Base-by-base conservation (phyloP, 1,284 basidiomycete species). In the Cryptococcus deneoformans region DNA sequence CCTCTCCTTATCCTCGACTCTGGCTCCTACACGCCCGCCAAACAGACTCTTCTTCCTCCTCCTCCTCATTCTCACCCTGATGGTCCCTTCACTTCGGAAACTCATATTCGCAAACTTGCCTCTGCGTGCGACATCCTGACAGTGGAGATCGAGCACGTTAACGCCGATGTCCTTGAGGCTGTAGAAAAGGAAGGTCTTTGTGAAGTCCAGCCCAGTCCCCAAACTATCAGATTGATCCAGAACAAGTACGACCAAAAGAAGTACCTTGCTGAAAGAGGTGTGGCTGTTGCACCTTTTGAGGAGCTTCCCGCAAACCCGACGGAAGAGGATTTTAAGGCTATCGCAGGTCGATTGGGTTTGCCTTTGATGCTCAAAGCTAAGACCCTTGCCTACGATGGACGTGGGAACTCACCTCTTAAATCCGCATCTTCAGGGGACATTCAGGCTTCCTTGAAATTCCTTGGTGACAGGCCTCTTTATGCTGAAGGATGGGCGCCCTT, bases 91-190 rank as follows among this genome's bases (percentile, higher is more conserved):
- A 81, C 88, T 39, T 88, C 93, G 70, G 83, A 89, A 3, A 79
- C 79, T 24, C 88, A 90, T 76, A 97, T 99, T 67, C 81, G 82
- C 47, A 82, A 89, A 65, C 85, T 99, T 16, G 92, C 92, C 0
- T 65, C 77, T 20, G 86, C 87, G 72, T 92, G 91, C 42, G 91
- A 98, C 70, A 81, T 99, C 43, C 80, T 99, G 54, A 99, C 96
- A 0, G 87, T 96, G 53, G 95, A 99, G 80, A 99, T 99, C 50
- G 95, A 99, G 79, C 95, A 99, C 71, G 93, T 99, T 56, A 86
- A 96, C 68, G 91, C 85, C 6, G 80, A 80, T 29, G 85, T 92
- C 1, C 82, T 99, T 6, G 85, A 87, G 56, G 81, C 86, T 45
- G 82, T 92, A 6, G 82, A 85, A 67, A 69, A 76, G 34, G 78